phyloP scores from a whole-genome alignment of 2,329 filamentous ascomycete genomes.

The Dryadomyces sulphureus region DNA sequence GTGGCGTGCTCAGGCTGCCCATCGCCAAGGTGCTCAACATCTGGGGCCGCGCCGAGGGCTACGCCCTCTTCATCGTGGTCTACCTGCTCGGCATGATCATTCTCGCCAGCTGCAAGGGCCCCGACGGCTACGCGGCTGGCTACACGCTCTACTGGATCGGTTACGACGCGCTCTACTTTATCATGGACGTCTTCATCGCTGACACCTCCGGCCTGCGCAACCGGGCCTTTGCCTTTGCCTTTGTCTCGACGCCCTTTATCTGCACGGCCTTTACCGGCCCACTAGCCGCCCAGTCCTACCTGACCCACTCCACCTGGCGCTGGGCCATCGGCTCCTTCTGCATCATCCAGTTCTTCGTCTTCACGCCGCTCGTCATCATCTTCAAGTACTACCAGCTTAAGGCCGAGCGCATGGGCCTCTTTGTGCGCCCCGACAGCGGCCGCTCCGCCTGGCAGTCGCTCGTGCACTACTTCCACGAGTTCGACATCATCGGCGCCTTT shows the following conservation, averaged over 20 bases:
- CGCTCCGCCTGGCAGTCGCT: constrained; percentile 32
- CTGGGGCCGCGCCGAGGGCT: constrained; percentile 51
- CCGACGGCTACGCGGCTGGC: constrained; percentile 47
- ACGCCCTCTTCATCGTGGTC: constrained; percentile 35
- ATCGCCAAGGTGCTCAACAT: constrained; percentile 54
- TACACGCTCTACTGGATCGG: constrained; percentile 55
- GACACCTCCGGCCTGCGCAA: constrained; percentile 53
- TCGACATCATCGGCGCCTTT: constrained; percentile 48
- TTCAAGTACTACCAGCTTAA: constrained; percentile 46
- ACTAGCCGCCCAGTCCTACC: constrained; percentile 36
- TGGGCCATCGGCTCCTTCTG: constrained; percentile 55
- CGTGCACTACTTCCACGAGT: constrained; percentile 41
- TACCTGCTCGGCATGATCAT: constrained; percentile 42
- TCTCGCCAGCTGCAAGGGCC: constrained; percentile 48
- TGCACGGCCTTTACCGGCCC: constrained; percentile 51
- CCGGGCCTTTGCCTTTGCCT: constrained; percentile 47
- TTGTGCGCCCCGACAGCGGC: constrained; percentile 24
- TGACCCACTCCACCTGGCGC: constrained; percentile 40
- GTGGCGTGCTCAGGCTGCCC: constrained; percentile 48
- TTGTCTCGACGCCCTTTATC: constrained; percentile 51
- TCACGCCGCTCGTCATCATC: constrained; percentile 39
- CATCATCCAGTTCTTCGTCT: constrained; percentile 46
- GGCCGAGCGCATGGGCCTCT: constrained; percentile 37
- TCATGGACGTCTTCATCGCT: constrained; percentile 44
- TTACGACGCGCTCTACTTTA: constrained; percentile 25